Percentiles rank a stretch among this genome's conserved stretches.
Conservation (phyloP, 352 stramenopile species). For the Plasmopara viticola region DNA sequence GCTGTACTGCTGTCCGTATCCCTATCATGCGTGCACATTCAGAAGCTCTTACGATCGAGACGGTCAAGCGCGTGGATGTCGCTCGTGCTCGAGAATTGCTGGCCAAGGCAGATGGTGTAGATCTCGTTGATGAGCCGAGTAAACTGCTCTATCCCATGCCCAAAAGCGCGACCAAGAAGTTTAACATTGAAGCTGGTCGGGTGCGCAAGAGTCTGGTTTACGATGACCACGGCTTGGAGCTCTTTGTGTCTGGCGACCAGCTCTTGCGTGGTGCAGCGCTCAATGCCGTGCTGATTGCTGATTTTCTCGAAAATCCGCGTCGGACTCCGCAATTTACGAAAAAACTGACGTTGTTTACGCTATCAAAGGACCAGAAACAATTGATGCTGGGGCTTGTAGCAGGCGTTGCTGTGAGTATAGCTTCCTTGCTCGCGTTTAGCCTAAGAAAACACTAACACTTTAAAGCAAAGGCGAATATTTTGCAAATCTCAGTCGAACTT, state of each 20-base stretch:
- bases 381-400: constrained; percentile 27
- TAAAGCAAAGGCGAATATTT: too few species aligned
- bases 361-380: constrained; percentile 32
- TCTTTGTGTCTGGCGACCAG: constrained; percentile 97
- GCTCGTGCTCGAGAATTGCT: constrained; percentile 80
- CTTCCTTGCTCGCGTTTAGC: constrained; percentile 26
- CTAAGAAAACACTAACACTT: too few species aligned
- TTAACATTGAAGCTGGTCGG: constrained; percentile 97
- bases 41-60: constrained; percentile 95
- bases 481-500: too few species aligned
- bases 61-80: constrained; percentile 84
- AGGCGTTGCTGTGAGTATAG: constrained; percentile 32
- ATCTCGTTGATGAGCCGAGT: constrained; percentile 88
- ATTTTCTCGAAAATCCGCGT: constrained; percentile 79
- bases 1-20: constrained; percentile 95
- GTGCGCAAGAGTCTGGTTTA: constrained; percentile 93
- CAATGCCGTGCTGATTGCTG: constrained; percentile 96
- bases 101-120: constrained; percentile 86
- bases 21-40: constrained; percentile 96
- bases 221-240: constrained; percentile 93
- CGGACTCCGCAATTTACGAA: constrained; percentile 61
- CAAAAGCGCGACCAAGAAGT: constrained; percentile 94
- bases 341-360: constrained; percentile 31
- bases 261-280: constrained; percentile 94
- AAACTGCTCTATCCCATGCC: constrained; percentile 95